Evolutionary conservation across 108 stramenopile genomes (phyloP), one percentile per base, ranked within the genome.

Genomic region (Skeletonema grethae): DNA sequence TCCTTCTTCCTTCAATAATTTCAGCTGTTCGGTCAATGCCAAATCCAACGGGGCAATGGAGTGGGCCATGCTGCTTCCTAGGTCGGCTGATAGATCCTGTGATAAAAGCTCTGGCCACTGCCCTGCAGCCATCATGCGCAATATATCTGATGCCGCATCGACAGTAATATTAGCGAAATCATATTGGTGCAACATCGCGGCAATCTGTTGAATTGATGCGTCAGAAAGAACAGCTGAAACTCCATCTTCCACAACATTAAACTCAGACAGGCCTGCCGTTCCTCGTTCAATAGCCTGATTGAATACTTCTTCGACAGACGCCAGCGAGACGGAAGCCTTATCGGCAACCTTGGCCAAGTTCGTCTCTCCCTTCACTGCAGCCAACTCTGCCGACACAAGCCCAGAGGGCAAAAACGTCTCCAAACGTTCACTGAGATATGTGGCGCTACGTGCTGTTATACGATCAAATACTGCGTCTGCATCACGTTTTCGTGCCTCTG

Each of bases 71-170:
- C 87, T 67, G 16, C 88, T 68, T 73, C 91, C 94, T 29, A 95
- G 80, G 67, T 88, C 90, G 15, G 79, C 72, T 5, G 94, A 95
- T 22, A 75, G 71, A 18, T 92, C 90, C 29, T 73, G 69, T 12
- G 80, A 65, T n/a, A 95, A 58, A 13, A 92, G 62, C 18, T 90
- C 89, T 10, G 94, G 94, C 94, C 94, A 95, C 69, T 92, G 94
- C 3, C 91, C 91, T 39, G 90, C 90, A 2, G 91, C 84, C 35
- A 95, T 72, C 9, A 92, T 66, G 53, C 87, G 85, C 70, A 89
- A 53, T 32, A 87, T 74, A 76, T 88, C 85, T 15, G 87, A 71
- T 30, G 85, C 82, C 12, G 78, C 79, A 20, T 89, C 86, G 35
- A 95, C 86, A 6, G 85, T 69, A 24, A 80, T 76, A 32, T 76